A percentile compares a stretch with the other conserved stretches of the same genome.
phyloP scores from a whole-genome alignment of 2,329 filamentous ascomycete genomes.

The Fusarium mangiferae region DNA sequence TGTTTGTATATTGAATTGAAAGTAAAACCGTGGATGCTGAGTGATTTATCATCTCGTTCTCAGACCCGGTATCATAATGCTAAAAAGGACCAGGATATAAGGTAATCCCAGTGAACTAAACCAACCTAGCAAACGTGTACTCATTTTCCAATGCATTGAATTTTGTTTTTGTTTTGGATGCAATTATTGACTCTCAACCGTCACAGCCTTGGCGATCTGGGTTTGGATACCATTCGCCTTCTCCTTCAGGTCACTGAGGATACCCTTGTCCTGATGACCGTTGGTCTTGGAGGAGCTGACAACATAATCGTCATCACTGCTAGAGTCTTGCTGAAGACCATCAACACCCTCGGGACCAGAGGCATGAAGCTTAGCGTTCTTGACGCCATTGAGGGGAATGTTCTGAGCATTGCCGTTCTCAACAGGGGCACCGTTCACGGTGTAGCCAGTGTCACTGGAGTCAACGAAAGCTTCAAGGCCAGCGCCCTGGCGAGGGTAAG shows the following conservation, averaged over 20 bases:
- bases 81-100: not conserved
- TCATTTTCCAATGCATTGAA: not conserved
- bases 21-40: slow-evolving; percentile 30
- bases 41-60: slow-evolving; percentile 35
- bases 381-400: slow-evolving; percentile 6
- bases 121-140: slow-evolving; percentile 2
- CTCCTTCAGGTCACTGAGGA: slow-evolving; percentile 30
- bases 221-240: slow-evolving; percentile 17
- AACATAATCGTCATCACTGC: slow-evolving; percentile 18
- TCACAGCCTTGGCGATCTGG: slow-evolving; percentile 21
- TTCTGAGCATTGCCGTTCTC: slow-evolving; percentile 23
- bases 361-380: slow-evolving; percentile 29
- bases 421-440: slow-evolving; percentile 46
- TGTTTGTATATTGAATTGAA: slow-evolving; percentile 19
- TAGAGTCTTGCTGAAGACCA: slow-evolving; percentile 26
- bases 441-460: slow-evolving; percentile 72
- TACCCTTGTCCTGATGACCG: not conserved
- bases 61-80: slow-evolving; percentile 28
- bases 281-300: slow-evolving; percentile 14
- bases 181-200: slow-evolving; percentile 21
- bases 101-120: not conserved
- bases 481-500: slow-evolving; percentile 70
- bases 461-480: slow-evolving; percentile 78
- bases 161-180: not conserved
- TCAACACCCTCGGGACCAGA: slow-evolving; percentile 35